Evolutionary conservation across 2,329 filamentous ascomycete genomes (phyloP).

Genomic region (Ophiostoma sp.): DNA sequence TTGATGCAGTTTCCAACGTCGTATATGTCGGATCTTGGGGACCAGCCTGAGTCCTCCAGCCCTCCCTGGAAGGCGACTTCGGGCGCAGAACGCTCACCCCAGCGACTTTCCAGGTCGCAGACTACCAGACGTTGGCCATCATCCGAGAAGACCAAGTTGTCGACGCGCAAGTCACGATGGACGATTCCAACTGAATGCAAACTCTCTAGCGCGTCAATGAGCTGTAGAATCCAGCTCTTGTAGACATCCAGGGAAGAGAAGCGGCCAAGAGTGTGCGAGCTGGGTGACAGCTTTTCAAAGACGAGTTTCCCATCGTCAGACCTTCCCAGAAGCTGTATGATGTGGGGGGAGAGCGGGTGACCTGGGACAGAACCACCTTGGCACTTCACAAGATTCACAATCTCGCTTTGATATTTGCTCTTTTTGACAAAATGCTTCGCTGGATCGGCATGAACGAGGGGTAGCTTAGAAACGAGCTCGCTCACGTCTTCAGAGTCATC

Average conservation of each 20-base stretch:
- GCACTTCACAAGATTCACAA: constrained; percentile 30
- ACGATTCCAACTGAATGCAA: constrained; percentile 32
- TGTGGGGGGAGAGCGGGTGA: constrained; percentile 26
- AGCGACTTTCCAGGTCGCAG: constrained; percentile 31
- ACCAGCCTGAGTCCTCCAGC: constrained; percentile 23
- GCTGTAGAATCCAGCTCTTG: constrained; percentile 27
- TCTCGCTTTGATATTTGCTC: constrained; percentile 31
- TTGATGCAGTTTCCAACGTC: constrained; percentile 31
- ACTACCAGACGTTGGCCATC: constrained; percentile 25
- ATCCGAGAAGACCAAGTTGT: constrained; percentile 30
- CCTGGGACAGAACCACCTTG: constrained; percentile 30
- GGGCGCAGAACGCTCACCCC: constrained; percentile 30
- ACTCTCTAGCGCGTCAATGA: constrained; percentile 29
- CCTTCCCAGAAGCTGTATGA: constrained; percentile 29
- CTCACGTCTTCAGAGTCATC: constrained; percentile 24
- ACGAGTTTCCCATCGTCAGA: constrained; percentile 31
- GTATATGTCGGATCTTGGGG: constrained; percentile 30
- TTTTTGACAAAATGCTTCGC: constrained; percentile 31
- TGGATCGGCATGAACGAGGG: constrained; percentile 27
- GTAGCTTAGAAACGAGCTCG: constrained; percentile 26
- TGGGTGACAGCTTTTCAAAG: constrained; percentile 28
- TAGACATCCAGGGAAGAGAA: constrained; percentile 9
- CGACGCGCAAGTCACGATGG: constrained; percentile 28
- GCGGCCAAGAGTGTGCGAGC: constrained; percentile 12
- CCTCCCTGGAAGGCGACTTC: constrained; percentile 28